A percentile compares a stretch with the other conserved stretches of the same genome.
Conservation (phyloP, 768 basidiomycete genomes). For the Epithele typhae region DNA sequence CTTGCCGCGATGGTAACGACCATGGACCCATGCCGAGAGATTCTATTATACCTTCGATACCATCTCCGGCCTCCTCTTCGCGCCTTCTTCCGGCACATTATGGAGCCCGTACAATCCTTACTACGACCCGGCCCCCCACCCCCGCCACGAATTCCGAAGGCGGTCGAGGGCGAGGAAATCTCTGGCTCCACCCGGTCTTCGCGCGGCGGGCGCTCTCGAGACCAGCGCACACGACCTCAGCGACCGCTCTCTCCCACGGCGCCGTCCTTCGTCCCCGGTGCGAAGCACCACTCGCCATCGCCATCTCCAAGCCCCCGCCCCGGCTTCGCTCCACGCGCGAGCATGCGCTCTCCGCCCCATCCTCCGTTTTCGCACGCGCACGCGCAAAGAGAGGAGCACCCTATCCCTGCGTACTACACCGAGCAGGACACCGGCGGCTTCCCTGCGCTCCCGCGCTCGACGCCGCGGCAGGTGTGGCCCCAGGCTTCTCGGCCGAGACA, state of each 20-base stretch:
- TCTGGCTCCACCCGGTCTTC: not conserved
- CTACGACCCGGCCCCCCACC: constrained; percentile 70
- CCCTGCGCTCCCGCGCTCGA: not conserved
- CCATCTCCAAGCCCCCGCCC: constrained; percentile 4
- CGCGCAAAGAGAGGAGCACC: not conserved
- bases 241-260: constrained; percentile 11
- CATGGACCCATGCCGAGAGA: constrained; percentile 28
- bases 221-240: constrained; percentile 4
- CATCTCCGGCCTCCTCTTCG: constrained; percentile 41
- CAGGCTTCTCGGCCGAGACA: not conserved
- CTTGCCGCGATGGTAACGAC: constrained; percentile 40
- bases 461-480: not conserved
- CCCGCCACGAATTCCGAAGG: constrained; percentile 32
- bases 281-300: constrained; percentile 2
- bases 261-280: constrained; percentile 10
- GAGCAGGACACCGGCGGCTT: not conserved
- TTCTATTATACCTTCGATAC: constrained; percentile 57
- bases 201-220: constrained; percentile 3
- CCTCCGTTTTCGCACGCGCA: not conserved
- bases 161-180: not conserved
- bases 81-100: constrained; percentile 27
- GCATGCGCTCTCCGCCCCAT: not conserved
- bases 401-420: not conserved
- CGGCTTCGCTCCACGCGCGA: not conserved
- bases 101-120: constrained; percentile 62